Conservation (phyloP, 768 basidiomycete species). For the Russula sp. region DNA sequence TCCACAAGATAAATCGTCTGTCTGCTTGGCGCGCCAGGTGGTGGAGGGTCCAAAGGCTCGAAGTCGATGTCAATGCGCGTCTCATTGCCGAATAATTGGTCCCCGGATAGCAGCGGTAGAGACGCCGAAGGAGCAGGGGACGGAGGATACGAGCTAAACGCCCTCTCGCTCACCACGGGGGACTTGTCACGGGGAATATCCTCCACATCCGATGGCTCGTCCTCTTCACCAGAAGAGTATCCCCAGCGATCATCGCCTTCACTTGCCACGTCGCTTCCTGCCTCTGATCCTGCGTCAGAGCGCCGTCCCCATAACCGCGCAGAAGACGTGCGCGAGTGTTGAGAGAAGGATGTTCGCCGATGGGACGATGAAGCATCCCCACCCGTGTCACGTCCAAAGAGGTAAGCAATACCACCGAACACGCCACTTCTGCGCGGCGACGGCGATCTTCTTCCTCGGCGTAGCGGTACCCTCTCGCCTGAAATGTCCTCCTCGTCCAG, state of each 20-base stretch:
- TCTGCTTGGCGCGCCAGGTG: constrained; percentile 74
- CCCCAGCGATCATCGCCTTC: constrained; percentile 77
- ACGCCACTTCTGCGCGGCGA: constrained; percentile 34
- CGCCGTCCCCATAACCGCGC: constrained; percentile 45
- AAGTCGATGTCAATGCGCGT: constrained; percentile 75
- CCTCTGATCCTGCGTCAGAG: constrained; percentile 57
- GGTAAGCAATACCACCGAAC: constrained; percentile 62
- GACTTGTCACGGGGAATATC: constrained; percentile 36
- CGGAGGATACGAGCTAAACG: constrained; percentile 66
- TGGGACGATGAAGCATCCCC: constrained; percentile 35
- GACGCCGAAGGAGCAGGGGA: constrained; percentile 46
- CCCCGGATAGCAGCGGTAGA: constrained; percentile 64
- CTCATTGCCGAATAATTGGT: constrained; percentile 81
- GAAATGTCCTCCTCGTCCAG: constrained; percentile 23
- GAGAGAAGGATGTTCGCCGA: constrained; percentile 53
- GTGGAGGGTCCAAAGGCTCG: constrained; percentile 60
- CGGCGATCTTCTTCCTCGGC: constrained; percentile 24
- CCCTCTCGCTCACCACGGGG: constrained; percentile 47
- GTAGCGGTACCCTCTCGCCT: constrained; percentile 8
- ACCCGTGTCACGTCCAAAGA: constrained; percentile 43
- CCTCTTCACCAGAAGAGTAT: constrained; percentile 81
- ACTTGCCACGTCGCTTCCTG: constrained; percentile 45
- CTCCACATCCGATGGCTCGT: constrained; percentile 45
- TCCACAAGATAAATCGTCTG: constrained; percentile 84
- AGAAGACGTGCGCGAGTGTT: constrained; percentile 47